Conservation (phyloP, 202 grass and related monocot species). For the Miscanthus sacchariflorus region DNA sequence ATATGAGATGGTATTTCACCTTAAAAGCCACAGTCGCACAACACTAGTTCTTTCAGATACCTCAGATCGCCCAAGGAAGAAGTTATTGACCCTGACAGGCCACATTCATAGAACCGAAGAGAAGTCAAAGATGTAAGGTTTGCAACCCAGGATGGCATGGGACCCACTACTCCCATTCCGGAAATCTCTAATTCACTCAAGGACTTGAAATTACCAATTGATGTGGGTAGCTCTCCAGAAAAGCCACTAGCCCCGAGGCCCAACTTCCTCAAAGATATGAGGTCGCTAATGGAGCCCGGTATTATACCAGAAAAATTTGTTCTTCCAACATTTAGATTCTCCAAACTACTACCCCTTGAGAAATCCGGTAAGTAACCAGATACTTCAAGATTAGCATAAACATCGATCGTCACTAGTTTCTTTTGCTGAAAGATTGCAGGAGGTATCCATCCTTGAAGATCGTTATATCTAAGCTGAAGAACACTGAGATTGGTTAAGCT, state of each 20-base stretch:
- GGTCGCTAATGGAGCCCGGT: not conserved
- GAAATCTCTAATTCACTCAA: not conserved
- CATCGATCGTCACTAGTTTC: too few relatives aligned
- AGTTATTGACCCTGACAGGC: not conserved
- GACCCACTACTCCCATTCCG: not conserved
- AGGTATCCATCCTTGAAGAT: too few relatives aligned
- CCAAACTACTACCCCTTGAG: slow-evolving; percentile 13
- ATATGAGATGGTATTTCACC: not conserved
- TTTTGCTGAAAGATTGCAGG: too few relatives aligned
- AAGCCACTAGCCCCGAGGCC: not conserved
- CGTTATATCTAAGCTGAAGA: too few relatives aligned
- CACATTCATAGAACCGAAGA: not conserved
- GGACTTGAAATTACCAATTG: not conserved
- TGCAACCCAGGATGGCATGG: not conserved
- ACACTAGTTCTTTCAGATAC: not conserved
- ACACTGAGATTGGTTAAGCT: too few relatives aligned
- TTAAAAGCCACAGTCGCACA: not conserved
- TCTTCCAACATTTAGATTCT: slow-evolving; percentile 36
- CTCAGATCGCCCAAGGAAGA: not conserved
- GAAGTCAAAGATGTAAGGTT: not conserved
- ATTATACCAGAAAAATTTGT: slow-evolving; percentile 50
- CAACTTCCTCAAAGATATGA: not conserved
- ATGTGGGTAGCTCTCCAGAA: not conserved
- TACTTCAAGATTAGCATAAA: not conserved
- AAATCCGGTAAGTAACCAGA: slow-evolving; percentile 50